Evolutionary conservation across 2,329 filamentous ascomycete species (phyloP).

Genomic region (Orbilia brochopaga): DNA sequence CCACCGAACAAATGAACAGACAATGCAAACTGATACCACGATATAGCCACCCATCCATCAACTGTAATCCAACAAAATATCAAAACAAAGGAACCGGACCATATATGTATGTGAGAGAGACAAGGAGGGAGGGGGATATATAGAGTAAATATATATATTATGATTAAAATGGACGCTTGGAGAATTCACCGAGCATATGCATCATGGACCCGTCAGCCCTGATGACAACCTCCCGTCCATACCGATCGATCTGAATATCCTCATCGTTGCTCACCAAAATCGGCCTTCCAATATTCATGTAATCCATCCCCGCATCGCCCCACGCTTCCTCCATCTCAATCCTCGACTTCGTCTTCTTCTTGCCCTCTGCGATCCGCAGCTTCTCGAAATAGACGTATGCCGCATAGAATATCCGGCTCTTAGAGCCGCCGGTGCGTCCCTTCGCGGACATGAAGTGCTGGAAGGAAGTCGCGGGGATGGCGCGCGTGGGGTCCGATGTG

Average conservation of each 20-base stretch:
- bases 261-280: neutral
- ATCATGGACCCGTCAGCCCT: neutral
- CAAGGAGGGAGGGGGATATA: too few relatives aligned
- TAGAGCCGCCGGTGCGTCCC: conserved; percentile 62
- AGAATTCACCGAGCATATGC: neutral
- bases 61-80: too few relatives aligned
- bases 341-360: conserved; percentile 63
- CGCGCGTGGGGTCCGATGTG: conserved; percentile 56
- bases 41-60: too few relatives aligned
- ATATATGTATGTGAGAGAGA: too few relatives aligned
- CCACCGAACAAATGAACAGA: too few relatives aligned
- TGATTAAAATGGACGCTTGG: neutral
- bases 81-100: too few relatives aligned
- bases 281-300: conserved; percentile 25
- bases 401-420: conserved; percentile 63
- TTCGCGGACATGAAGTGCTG: conserved; percentile 63
- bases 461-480: conserved; percentile 61
- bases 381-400: conserved; percentile 69
- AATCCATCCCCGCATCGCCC: conserved; percentile 50
- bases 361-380: conserved; percentile 62
- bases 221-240: conserved; percentile 9
- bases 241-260: neutral
- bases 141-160: too few relatives aligned
- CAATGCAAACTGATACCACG: too few relatives aligned
- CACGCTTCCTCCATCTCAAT: conserved; percentile 63